Conservation (phyloP, 805 yeast genomes). For the Ogataea minuta region DNA sequence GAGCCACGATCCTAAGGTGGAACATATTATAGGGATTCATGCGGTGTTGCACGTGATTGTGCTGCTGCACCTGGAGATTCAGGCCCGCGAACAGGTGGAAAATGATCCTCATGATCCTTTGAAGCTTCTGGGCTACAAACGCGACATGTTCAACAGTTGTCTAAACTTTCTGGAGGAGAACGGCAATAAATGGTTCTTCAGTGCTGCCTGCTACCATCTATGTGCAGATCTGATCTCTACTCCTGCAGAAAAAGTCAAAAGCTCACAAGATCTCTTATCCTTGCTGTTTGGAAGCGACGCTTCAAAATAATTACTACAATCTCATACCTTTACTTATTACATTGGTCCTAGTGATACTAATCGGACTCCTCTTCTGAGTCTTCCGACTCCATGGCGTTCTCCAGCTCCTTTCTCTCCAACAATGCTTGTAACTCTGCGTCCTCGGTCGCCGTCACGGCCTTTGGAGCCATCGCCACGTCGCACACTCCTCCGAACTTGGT, state of each 20-base stretch:
- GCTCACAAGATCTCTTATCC: conserved; percentile 17
- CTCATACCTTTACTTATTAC: conserved; percentile 1
- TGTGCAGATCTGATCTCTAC: conserved; percentile 22
- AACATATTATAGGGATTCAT: conserved; percentile 29
- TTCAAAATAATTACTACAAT: conserved; percentile 1
- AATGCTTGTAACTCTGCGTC: conserved; percentile 97
- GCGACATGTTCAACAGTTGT: conserved; percentile 16
- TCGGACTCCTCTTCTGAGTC: conserved; percentile 39
- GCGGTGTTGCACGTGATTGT: conserved; percentile 31
- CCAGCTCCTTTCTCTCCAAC: conserved; percentile 89
- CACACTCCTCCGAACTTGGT: conserved; percentile 78
- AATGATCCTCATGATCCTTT: conserved; percentile 9
- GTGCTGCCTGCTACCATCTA: conserved; percentile 30
- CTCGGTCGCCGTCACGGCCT: conserved; percentile 97
- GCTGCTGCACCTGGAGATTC: conserved; percentile 28
- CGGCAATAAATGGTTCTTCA: conserved; percentile 30
- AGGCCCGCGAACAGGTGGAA: conserved; percentile 21
- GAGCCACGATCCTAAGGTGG: conserved; percentile 18
- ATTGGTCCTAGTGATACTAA: conserved; percentile 16
- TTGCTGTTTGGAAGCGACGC: conserved; percentile 11
- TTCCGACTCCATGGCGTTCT: conserved; percentile 80
- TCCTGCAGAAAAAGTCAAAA: conserved; percentile 1
- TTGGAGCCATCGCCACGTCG: conserved; percentile 95
- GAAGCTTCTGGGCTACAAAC: conserved; percentile 15
- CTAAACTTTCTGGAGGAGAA: conserved; percentile 19